Evolutionary conservation across 345 rosid genomes (phyloP).

Genomic region (Syzygium jambos): DNA sequence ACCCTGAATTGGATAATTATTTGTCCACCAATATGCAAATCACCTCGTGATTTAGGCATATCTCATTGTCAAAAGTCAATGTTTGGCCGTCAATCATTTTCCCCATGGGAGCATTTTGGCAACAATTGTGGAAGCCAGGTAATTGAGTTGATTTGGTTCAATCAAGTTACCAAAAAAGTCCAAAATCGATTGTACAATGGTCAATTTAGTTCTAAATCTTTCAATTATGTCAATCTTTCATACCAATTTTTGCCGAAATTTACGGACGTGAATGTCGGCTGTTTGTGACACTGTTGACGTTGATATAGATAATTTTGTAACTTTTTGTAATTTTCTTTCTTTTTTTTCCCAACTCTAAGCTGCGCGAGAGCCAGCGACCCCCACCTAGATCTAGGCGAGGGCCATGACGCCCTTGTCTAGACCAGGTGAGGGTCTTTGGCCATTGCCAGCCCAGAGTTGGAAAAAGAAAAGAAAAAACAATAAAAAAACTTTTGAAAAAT

Average conservation of each 20-base stretch:
- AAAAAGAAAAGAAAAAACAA: not conserved
- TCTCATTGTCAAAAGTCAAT: not conserved
- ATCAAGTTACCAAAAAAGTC: not conserved
- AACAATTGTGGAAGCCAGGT: not conserved
- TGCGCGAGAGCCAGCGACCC: not conserved
- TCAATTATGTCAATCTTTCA: not conserved
- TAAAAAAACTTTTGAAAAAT: no score
- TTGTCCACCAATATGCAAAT: not conserved
- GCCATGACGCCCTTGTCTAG: rapidly evolving
- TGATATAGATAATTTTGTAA: not conserved
- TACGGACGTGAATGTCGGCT: no score
- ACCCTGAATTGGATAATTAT: not conserved
- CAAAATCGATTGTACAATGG: no score
- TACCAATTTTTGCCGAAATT: not conserved
- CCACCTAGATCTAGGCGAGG: not conserved
- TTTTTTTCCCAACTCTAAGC: no score
- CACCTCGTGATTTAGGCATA: not conserved
- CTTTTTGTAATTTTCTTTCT: no score
- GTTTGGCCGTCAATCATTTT: not conserved
- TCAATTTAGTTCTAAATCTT: not conserved
- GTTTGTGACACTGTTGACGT: no score
- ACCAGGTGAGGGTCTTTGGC: not conserved
- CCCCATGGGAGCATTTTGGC: not conserved
- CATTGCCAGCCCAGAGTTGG: not conserved
- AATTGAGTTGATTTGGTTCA: not conserved